phyloP scores from a whole-genome alignment of 306 rosid genomes.

The cucumber (Cucumis sativus) region DNA sequence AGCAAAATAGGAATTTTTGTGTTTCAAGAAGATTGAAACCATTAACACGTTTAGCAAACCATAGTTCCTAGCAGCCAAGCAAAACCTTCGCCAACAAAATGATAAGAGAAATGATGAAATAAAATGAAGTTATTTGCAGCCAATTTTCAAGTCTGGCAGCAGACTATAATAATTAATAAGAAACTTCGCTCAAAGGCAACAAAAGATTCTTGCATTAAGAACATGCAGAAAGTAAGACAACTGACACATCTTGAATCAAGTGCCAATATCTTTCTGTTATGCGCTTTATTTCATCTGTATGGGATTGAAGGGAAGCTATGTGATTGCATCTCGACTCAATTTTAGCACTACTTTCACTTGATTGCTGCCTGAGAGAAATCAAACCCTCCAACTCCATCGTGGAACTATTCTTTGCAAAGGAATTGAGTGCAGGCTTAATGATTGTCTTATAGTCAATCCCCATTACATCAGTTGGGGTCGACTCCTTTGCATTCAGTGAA shows the following conservation, averaged over 20 bases:
- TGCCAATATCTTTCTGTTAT: background rate
- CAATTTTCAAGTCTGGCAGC: too few relatives aligned
- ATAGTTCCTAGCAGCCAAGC: background rate
- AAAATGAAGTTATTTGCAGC: too few relatives aligned
- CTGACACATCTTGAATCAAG: too few relatives aligned
- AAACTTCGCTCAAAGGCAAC: too few relatives aligned
- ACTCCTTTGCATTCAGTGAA: slow-evolving; percentile 53
- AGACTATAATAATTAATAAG: too few relatives aligned
- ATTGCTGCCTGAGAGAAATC: slow-evolving; percentile 45
- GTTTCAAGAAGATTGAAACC: slow-evolving; percentile 32
- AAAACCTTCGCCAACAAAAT: background rate
- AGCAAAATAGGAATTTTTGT: slow-evolving; percentile 14
- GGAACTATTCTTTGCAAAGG: slow-evolving; percentile 41
- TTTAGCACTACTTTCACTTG: slow-evolving; percentile 35
- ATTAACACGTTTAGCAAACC: background rate
- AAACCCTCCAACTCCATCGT: slow-evolving; percentile 52
- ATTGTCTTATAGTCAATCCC: slow-evolving; percentile 57
- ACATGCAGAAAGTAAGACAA: too few relatives aligned
- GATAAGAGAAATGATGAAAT: too few relatives aligned
- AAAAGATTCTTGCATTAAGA: too few relatives aligned
- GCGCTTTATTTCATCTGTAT: slow-evolving; percentile 50
- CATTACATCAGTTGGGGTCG: slow-evolving; percentile 64
- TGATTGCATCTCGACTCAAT: slow-evolving; percentile 49
- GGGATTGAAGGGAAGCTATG: slow-evolving; percentile 30
- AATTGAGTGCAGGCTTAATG: slow-evolving; percentile 47